phyloP scores from a whole-genome alignment of 2,329 filamentous ascomycete genomes.

The Alternaria ventricosa region DNA sequence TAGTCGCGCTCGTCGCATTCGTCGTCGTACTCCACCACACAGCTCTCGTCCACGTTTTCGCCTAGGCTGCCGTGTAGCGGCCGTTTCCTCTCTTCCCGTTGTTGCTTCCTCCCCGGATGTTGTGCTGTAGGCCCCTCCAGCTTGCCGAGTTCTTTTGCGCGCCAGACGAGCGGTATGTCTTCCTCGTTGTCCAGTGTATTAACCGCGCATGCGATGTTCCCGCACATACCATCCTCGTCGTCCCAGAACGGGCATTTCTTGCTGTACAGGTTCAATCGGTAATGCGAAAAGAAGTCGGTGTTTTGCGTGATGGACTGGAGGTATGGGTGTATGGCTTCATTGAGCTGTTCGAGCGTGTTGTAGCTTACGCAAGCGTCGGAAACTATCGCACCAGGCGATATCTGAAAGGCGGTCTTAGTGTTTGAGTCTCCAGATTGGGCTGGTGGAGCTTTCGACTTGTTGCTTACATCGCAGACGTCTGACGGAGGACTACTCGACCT shows the following conservation, averaged over 20 bases:
- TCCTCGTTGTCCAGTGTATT: conserved; percentile 95
- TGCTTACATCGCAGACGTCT: conserved; percentile 64
- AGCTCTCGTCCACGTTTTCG: conserved; percentile 89
- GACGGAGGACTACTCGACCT: conserved; percentile 48
- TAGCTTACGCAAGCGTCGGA: conserved; percentile 95
- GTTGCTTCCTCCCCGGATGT: conserved; percentile 79
- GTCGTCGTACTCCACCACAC: conserved; percentile 95
- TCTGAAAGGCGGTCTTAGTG: conserved; percentile 62
- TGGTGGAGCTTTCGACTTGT: conserved; percentile 27
- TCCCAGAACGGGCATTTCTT: conserved; percentile 96
- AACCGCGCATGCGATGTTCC: conserved; percentile 95
- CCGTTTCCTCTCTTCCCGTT: conserved; percentile 71
- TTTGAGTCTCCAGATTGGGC: conserved; percentile 31
- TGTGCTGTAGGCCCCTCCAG: conserved; percentile 88
- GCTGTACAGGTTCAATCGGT: conserved; percentile 92
- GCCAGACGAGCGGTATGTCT: conserved; percentile 90
- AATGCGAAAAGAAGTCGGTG: conserved; percentile 98
- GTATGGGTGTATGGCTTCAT: conserved; percentile 75
- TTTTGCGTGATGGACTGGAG: conserved; percentile 81
- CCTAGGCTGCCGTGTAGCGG: conserved; percentile 85
- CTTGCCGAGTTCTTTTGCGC: conserved; percentile 89
- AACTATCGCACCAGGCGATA: conserved; percentile 86
- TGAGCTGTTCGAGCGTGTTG: conserved; percentile 84
- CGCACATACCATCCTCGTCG: conserved; percentile 91
- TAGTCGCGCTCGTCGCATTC: conserved; percentile 97